Base-by-base conservation (phyloP, 2,329 filamentous ascomycete genomes). In the Colletotrichum spaethianum region DNA sequence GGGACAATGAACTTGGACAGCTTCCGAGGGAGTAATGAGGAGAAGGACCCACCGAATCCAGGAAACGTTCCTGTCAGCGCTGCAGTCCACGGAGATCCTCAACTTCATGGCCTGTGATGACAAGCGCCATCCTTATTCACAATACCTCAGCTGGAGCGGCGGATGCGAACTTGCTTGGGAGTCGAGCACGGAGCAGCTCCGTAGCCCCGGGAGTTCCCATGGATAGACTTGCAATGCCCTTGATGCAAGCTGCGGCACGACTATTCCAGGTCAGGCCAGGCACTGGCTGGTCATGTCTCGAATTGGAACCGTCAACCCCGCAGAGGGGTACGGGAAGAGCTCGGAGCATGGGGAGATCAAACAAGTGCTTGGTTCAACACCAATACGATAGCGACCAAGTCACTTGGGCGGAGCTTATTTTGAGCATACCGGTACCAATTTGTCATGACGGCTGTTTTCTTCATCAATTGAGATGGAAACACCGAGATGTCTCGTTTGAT, bases 51-150 rank as follows among this genome's bases (percentile, higher is more conserved):
- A 68, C 57, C 53, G 40, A 20, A 36, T 46, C 36, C 59, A 31
- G 50, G 59, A 64, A 60, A 72, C 66, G 56, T 60, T 72, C 69
- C 65, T 72, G 65, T 69, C 65, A 69, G 69, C 65, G 46, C 52
- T 64, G 69, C 65, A 59, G 59, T 44, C 53, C 31, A 48, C 42
- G 59, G 60, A 44, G 60, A 69, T 69, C 65, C 59, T 69, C 44
- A 38, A 40, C 33, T 48, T 44, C 44, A 60, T 18, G 57, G n/a
- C 52, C 36, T 53, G 28, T 40, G 36, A 26, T n/a, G 55, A 40
- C 53, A 57, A 57, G 36, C 42, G n/a, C n/a, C 16, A 70, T 66
- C 52, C 61, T 65, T 65, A 61, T 48, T 59, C 28, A 48, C 60
- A 23, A 18, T 16, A 38, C 28, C 23, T 50, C 18, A 42, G 20